Conservation (phyloP, 495 filamentous ascomycete species). For the Tuber magnatum region DNA sequence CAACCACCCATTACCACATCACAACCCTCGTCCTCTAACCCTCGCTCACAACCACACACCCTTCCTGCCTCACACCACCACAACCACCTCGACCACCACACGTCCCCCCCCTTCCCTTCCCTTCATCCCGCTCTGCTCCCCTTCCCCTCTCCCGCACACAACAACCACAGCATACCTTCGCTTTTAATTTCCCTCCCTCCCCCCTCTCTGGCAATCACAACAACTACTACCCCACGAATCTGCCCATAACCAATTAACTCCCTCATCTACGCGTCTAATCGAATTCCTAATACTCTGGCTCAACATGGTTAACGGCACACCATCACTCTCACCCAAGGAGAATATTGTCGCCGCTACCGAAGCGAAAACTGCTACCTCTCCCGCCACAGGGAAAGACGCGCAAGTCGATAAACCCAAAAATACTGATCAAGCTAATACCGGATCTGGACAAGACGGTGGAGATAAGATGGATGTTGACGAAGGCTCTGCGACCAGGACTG, state of each 20-base stretch:
- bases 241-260: constrained; percentile 20
- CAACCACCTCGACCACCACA: constrained; percentile 1
- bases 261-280: constrained; percentile 24
- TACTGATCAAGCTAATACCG: neutral
- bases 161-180: constrained; percentile 5
- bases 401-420: constrained; percentile 9
- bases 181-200: neutral
- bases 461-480: constrained; percentile 3
- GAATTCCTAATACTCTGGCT: constrained; percentile 20
- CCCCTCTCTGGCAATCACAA: constrained; percentile 11
- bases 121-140: constrained; percentile 13
- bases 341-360: constrained; percentile 14
- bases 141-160: constrained; percentile 5
- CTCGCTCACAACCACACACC: constrained; percentile 23
- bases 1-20: constrained; percentile 37
- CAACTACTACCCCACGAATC: constrained; percentile 8
- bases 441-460: neutral
- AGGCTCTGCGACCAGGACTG: neutral
- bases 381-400: constrained; percentile 17
- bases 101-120: constrained; percentile 5
- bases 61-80: constrained; percentile 7
- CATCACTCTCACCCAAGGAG: constrained; percentile 29
- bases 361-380: constrained; percentile 20
- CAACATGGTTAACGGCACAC: constrained; percentile 37
- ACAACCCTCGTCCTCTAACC: constrained; percentile 28